A percentile compares a stretch with the other conserved stretches of the same genome.
Evolutionary conservation across 2,329 filamentous ascomycete species (phyloP).

Genomic region (Colletotrichum sp.): DNA sequence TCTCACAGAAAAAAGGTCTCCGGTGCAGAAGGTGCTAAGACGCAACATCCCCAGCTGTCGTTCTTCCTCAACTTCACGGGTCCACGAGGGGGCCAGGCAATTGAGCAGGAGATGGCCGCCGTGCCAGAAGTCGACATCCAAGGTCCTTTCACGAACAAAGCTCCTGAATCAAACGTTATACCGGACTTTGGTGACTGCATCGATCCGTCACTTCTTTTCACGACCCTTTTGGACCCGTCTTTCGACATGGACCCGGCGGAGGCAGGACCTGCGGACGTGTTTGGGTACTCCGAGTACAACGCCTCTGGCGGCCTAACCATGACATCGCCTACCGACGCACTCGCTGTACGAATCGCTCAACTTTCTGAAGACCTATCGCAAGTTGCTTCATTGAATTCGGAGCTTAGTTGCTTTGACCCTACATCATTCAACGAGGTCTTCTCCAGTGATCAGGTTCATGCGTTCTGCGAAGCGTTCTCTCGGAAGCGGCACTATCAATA

Average conservation of each 20-base stretch:
- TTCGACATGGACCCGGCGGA: neutral
- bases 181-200: neutral
- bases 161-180: fast-evolving
- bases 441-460: neutral
- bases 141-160: neutral
- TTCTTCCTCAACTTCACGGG: neutral
- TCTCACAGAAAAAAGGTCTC: neutral
- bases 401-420: neutral
- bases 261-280: neutral
- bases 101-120: neutral
- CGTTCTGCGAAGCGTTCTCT: neutral
- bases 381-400: neutral
- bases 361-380: neutral
- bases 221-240: neutral
- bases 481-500: neutral
- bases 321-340: neutral
- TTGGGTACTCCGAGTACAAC: neutral
- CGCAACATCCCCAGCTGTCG: neutral
- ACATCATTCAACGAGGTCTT: neutral
- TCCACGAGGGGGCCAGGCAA: neutral
- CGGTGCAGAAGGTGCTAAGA: fast-evolving
- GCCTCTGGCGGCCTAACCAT: neutral
- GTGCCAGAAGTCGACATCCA: neutral
- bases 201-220: neutral
- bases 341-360: neutral